A percentile compares a stretch with the other conserved stretches of the same genome.
These are phyloP conservation scores for Aspergillus vadensis DNA, from an alignment of 2,329 filamentous ascomycete genomes.

Conservation along the genomic window DNA sequence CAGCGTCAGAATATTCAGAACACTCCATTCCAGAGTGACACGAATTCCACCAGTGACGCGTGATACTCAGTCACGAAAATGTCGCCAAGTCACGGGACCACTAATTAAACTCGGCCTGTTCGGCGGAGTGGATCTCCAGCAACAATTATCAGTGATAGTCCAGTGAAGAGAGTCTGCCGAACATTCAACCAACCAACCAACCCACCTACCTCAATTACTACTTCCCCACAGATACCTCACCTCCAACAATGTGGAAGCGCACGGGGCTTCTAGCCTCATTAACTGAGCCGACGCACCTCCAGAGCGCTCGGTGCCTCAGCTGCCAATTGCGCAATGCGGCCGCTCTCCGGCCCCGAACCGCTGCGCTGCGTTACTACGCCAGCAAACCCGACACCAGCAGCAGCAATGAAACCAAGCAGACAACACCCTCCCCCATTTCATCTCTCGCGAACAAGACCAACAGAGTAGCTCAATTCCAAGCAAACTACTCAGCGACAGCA, in stretches of 20 bases:
- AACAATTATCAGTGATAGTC: background rate
- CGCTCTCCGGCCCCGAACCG: conserved; percentile 19
- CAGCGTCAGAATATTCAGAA: background rate
- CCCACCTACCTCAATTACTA: background rate
- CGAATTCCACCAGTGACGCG: background rate
- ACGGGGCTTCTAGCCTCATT: conserved; percentile 20
- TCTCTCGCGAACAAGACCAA: conserved; percentile 13
- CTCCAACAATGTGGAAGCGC: conserved; percentile 35
- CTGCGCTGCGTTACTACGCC: conserved; percentile 33
- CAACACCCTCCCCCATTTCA: conserved; percentile 12
- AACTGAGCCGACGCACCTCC: conserved; percentile 29
- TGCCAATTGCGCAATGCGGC: conserved; percentile 38
- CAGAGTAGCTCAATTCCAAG: conserved; percentile 28
- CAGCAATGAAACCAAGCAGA: conserved; percentile 11
- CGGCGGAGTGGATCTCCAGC: conserved; percentile 1
- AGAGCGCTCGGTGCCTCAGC: conserved; percentile 35
- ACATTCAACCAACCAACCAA: background rate
- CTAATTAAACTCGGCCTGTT: conserved; percentile 23
- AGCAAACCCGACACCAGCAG: conserved; percentile 19
- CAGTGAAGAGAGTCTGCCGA: background rate
- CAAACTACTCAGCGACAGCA: conserved; percentile 28
- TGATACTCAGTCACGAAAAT: conserved; percentile 30
- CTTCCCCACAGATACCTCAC: background rate
- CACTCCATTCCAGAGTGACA: background rate
- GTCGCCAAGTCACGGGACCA: conserved; percentile 38